phyloP scores from a whole-genome alignment of 2,329 filamentous ascomycete species.

The Fusarium guadeloupense region DNA sequence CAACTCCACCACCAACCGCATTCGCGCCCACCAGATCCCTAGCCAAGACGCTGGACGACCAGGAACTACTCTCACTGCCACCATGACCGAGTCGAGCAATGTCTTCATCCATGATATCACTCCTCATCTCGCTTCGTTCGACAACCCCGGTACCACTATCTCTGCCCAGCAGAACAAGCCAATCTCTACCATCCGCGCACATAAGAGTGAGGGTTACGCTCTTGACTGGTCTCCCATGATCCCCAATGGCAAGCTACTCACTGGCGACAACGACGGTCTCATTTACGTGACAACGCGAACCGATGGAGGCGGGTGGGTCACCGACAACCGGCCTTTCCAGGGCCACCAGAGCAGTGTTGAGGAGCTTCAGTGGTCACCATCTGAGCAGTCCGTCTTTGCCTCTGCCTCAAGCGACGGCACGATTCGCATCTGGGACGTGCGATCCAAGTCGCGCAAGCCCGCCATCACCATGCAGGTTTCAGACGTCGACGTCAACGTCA shows the following conservation, averaged over 20 bases:
- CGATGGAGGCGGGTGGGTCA: conserved; percentile 88
- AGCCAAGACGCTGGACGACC: conserved; percentile 74
- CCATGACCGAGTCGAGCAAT: conserved; percentile 90
- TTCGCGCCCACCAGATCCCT: conserved; percentile 84
- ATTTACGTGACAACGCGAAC: conserved; percentile 90
- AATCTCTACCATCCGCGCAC: conserved; percentile 84
- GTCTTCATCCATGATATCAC: conserved; percentile 95
- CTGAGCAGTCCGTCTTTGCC: conserved; percentile 91
- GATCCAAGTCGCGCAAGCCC: conserved; percentile 88
- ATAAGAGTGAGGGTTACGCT: conserved; percentile 94
- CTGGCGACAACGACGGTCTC: conserved; percentile 88
- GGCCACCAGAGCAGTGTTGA: conserved; percentile 89
- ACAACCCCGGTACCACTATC: conserved; percentile 83
- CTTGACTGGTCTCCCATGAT: conserved; percentile 91
- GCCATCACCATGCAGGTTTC: conserved; percentile 88
- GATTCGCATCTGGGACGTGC: conserved; percentile 94
- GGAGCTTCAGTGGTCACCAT: conserved; percentile 96
- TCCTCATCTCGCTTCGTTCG: conserved; percentile 87
- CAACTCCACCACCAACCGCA: conserved; percentile 89
- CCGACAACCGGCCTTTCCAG: conserved; percentile 82
- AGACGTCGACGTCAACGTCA: conserved; percentile 89
- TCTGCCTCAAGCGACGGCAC: conserved; percentile 94
- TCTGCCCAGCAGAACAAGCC: conserved; percentile 88
- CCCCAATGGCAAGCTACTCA: conserved; percentile 84
- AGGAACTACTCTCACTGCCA: conserved; percentile 85